Conservation (phyloP, 768 basidiomycete species). For the Boletus vinaceobasis region DNA sequence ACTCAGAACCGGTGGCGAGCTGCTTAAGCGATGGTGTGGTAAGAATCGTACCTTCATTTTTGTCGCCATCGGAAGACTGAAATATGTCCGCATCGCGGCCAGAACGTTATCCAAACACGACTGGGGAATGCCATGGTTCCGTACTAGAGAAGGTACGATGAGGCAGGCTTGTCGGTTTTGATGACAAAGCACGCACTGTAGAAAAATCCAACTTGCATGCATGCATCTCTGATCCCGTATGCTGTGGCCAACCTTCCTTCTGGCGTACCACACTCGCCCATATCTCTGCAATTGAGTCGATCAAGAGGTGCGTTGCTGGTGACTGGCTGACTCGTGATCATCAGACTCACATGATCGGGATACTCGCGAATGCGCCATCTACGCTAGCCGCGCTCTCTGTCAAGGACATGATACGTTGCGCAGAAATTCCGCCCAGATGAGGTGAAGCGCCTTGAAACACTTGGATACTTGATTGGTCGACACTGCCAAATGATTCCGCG, state of each 20-base stretch:
- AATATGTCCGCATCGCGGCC: constrained; percentile 56
- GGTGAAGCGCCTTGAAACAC: too few species aligned
- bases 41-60: constrained; percentile 59
- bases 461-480: neutral
- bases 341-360: constrained; percentile 26
- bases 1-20: neutral
- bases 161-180: neutral
- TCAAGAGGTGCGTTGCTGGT: neutral
- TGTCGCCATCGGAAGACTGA: constrained; percentile 53
- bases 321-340: neutral
- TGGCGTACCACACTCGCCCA: constrained; percentile 16
- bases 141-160: constrained; percentile 44
- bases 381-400: constrained; percentile 14
- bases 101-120: constrained; percentile 44
- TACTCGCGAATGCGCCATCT: constrained; percentile 20
- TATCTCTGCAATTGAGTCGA: constrained; percentile 12
- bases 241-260: constrained; percentile 47
- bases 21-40: neutral
- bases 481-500: neutral
- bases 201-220: constrained; percentile 81
- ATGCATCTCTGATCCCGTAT: constrained; percentile 63
- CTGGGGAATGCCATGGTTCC: constrained; percentile 71
- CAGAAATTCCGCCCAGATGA: neutral
- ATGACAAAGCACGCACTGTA: constrained; percentile 49
- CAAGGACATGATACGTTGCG: constrained; percentile 20